Conservation (phyloP, 345 rosid species). For the Hibiscus trionum region DNA sequence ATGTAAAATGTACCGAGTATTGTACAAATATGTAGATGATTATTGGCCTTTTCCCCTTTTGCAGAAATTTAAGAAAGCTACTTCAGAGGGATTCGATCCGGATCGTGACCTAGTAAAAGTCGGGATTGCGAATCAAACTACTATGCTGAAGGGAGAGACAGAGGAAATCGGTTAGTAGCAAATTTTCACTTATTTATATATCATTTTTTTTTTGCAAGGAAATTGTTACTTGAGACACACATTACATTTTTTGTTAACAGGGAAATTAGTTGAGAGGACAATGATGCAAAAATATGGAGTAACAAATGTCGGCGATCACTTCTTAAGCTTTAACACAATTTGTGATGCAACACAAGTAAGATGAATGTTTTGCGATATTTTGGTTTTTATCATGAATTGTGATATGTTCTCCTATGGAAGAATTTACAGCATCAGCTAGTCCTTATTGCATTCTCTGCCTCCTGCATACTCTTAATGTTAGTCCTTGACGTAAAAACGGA, state of each 20-base stretch:
- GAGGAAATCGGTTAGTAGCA: constrained; percentile 74
- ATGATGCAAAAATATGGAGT: constrained; percentile 91
- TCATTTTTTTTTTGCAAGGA: neutral
- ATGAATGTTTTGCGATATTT: neutral
- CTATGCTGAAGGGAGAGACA: constrained; percentile 99
- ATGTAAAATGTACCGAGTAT: neutral
- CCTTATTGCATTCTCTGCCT: neutral
- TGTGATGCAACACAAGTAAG: constrained; percentile 96
- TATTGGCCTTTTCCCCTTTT: constrained; percentile 17
- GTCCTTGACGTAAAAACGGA: neutral
- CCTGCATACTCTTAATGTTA: neutral
- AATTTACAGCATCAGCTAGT: neutral
- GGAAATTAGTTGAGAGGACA: constrained; percentile 71
- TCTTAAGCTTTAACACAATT: constrained; percentile 90
- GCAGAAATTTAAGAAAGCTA: constrained; percentile 82
- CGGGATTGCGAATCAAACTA: constrained; percentile 97
- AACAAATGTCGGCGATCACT: constrained; percentile 66
- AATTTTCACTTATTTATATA: constrained; percentile 9
- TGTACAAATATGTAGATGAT: neutral
- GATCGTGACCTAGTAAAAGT: constrained; percentile 65
- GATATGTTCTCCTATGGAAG: neutral
- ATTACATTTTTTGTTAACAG: constrained; percentile 28
- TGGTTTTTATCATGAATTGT: neutral
- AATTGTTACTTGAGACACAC: neutral
- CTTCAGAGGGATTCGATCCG: constrained; percentile 85